Percentiles rank a stretch among this genome's conserved stretches.
These are phyloP conservation scores for Ascochyta clinopodiicola DNA, from an alignment of 2,329 filamentous ascomycete genomes.

Conservation along the genomic window DNA sequence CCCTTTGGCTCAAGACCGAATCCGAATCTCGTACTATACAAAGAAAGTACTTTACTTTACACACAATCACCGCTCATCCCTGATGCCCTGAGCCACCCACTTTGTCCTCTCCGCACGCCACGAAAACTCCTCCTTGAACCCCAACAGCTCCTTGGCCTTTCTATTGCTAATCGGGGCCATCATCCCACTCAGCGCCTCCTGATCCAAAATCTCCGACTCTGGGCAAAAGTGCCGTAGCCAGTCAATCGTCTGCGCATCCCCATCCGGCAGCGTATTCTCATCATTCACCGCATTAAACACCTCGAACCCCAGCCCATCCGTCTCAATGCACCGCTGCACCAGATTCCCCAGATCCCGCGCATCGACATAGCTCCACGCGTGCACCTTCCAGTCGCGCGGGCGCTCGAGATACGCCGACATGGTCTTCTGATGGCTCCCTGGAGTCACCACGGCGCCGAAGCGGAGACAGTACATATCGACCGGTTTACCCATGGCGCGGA, in stretches of 20 bases:
- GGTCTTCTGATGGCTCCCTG: conserved; percentile 60
- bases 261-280: conserved; percentile 57
- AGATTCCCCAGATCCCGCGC: conserved; percentile 66
- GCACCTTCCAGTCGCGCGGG: conserved; percentile 59
- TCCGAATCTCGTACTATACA: not conserved
- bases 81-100: not conserved
- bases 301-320: conserved; percentile 64
- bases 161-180: conserved; percentile 66
- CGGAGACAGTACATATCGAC: conserved; percentile 65
- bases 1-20: not conserved
- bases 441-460: conserved; percentile 66
- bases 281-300: conserved; percentile 70
- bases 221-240: conserved; percentile 60
- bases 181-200: conserved; percentile 56
- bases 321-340: conserved; percentile 60
- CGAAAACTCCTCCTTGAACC: conserved; percentile 63
- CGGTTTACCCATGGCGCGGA: conserved; percentile 25
- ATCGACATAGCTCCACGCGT: conserved; percentile 68
- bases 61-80: not conserved
- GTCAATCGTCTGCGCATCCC: conserved; percentile 50
- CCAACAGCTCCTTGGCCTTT: conserved; percentile 64
- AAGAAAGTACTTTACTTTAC: not conserved
- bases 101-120: conserved; percentile 48
- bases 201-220: conserved; percentile 56
- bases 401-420: conserved; percentile 57